Evolutionary conservation across 192 early-diverging fungal genomes (phyloP).

Genomic region (Backusella macrospora): DNA sequence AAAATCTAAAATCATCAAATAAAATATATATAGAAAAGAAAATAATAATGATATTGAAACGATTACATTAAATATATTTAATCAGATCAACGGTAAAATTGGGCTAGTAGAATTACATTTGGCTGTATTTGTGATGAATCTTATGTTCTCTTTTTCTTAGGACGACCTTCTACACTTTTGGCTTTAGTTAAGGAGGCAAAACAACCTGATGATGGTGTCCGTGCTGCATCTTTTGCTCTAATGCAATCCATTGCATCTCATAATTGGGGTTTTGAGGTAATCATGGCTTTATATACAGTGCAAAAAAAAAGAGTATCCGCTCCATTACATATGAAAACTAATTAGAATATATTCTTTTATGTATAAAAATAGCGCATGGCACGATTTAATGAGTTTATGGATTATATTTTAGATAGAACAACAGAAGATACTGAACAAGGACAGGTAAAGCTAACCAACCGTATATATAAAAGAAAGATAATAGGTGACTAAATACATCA

Average conservation of each 20-base stretch:
- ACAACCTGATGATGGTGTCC: conserved; percentile 33
- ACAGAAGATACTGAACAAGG: conserved; percentile 36
- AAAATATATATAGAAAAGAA: not conserved
- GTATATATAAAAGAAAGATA: not conserved
- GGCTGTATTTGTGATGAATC: not conserved
- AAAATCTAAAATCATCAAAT: not conserved
- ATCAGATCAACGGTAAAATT: conserved; percentile 18
- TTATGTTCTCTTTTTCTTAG: conserved; percentile 22
- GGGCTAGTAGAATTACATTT: not conserved
- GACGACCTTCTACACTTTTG: conserved; percentile 21
- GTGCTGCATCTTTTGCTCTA: conserved; percentile 40
- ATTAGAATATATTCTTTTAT: not conserved
- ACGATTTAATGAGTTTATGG: conserved; percentile 36
- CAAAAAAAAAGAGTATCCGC: not conserved
- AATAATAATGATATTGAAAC: conserved; percentile 8
- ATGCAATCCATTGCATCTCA: conserved; percentile 33
- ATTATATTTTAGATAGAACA: conserved; percentile 43
- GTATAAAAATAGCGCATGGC: conserved; percentile 20
- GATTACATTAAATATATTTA: conserved; percentile 17
- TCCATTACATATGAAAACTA: not conserved
- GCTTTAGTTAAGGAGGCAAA: conserved; percentile 24
- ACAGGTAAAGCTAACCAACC: conserved; percentile 28
- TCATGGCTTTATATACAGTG: not conserved
- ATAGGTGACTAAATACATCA: not conserved
- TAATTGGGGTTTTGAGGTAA: conserved; percentile 35